Evolutionary conservation across 768 basidiomycete genomes (phyloP), one percentile per base, ranked within the genome.

Genomic region (Royoungia palumana): DNA sequence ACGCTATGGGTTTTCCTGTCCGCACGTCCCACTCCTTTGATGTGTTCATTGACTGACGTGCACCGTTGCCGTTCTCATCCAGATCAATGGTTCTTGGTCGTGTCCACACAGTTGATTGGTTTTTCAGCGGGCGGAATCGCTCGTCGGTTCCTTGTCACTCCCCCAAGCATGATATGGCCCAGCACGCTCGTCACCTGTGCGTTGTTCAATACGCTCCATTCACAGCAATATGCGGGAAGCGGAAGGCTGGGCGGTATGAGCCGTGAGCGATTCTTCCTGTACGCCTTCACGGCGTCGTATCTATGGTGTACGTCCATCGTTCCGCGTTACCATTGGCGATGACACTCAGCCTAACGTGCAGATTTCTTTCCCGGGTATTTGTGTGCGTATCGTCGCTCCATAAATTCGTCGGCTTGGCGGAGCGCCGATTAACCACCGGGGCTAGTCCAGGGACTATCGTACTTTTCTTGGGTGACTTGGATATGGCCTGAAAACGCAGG

Each of bases 21-120:
- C 49, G 80, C 21, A 21, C 20, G 8, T 14, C 16, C 35, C 37
- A 14, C 17, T 44, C 42, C 41, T 19, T 45, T 16, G 4, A 25
- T 10, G 21, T n/a, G 49, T 43, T 20, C 10, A 41, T 34, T 24
- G 32, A 30, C 54, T 58, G 21, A 53, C 21, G 11, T 6, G 4
- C 1, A 50, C 30, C 49, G 22, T 22, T 28, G 36, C 20, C 22
- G 13, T 55, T 47, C 56, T 7, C 35, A 41, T 78, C 49, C 53
- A 78, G 87, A 89, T 65, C 85, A 88, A 69, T 86, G 87, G 83
- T 79, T 89, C 66, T 68, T 89, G 19, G 84, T 90, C 21, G 80
- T 89, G 70, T 83, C 80, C 25, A 82, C 83, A 1, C 83, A 86
- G 59, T 70, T 89, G 46, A 88, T 90, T 46, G 88, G 90, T 12